Evolutionary conservation across 2,329 filamentous ascomycete species (phyloP).

Genomic region (Ilyonectria sp.): DNA sequence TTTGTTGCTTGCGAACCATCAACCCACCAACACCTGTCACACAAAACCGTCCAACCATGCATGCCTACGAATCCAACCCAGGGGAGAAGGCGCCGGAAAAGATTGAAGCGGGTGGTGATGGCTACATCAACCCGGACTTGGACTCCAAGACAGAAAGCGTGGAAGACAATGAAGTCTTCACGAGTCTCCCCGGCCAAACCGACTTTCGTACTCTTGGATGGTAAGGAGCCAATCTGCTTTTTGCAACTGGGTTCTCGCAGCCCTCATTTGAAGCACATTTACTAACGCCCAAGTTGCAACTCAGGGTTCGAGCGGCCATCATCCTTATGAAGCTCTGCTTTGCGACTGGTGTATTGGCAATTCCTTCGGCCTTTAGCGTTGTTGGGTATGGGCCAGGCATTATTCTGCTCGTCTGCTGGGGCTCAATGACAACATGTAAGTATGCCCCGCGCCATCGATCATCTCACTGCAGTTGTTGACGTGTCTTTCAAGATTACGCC

Average conservation of each 20-base stretch:
- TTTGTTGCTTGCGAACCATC: neutral
- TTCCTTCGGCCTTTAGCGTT: slow-evolving; percentile 44
- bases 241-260: neutral
- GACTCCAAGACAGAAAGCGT: slow-evolving; percentile 17
- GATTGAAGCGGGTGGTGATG: slow-evolving; percentile 6
- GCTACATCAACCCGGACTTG: neutral
- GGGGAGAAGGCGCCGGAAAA: slow-evolving; percentile 2
- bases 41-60: slow-evolving; percentile 2
- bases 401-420: slow-evolving; percentile 38
- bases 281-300: neutral
- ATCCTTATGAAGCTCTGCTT: slow-evolving; percentile 43
- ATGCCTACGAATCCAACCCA: neutral
- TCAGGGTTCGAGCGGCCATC: slow-evolving; percentile 41
- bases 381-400: slow-evolving; percentile 44
- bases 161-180: slow-evolving; percentile 33
- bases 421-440: slow-evolving; percentile 44
- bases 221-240: slow-evolving; percentile 15
- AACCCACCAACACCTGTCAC: neutral
- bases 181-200: slow-evolving; percentile 37
- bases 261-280: neutral
- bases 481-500: slow-evolving; percentile 41
- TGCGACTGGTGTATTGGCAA: slow-evolving; percentile 47
- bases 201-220: slow-evolving; percentile 44
- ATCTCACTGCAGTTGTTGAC: neutral
- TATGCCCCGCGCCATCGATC: neutral